Conservation (phyloP, 257 asterid genomes). For the Penstemon davidsonii region DNA sequence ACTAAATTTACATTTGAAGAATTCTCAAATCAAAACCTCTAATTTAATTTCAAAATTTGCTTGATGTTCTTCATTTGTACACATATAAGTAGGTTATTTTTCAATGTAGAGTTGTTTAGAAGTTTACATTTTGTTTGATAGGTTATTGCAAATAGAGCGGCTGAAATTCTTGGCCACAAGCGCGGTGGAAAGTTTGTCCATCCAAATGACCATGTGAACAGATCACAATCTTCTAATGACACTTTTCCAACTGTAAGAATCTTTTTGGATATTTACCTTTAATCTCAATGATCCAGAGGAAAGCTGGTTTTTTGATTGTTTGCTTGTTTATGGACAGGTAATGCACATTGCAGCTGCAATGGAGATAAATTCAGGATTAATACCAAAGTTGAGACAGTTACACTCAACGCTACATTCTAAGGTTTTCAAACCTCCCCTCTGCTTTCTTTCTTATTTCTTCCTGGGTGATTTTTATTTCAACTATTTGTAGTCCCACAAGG, state of each 20-base stretch:
- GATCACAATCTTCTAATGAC: constrained; percentile 97
- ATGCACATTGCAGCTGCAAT: constrained; percentile 98
- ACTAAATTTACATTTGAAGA: not conserved
- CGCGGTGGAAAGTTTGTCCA: constrained; percentile 91
- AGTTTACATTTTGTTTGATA: constrained; percentile 30
- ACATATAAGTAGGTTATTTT: constrained; percentile 7
- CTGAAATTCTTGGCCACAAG: constrained; percentile 91
- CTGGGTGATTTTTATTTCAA: not conserved
- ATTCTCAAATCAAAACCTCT: not conserved
- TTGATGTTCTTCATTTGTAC: not conserved
- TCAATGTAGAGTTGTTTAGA: constrained; percentile 6
- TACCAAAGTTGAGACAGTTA: constrained; percentile 85
- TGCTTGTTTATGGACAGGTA: constrained; percentile 51
- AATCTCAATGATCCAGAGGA: constrained; percentile 6
- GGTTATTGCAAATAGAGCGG: constrained; percentile 99
- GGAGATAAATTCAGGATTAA: constrained; percentile 77
- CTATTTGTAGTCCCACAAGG: not conserved
- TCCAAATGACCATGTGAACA: constrained; percentile 96
- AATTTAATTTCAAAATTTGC: not conserved
- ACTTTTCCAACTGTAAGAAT: constrained; percentile 94
- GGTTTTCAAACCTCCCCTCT: constrained; percentile 42
- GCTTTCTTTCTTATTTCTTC: not conserved
- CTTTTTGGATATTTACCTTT: constrained; percentile 17
- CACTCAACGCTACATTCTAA: constrained; percentile 75
- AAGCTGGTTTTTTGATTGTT: constrained; percentile 19